A percentile compares a stretch with the other conserved stretches of the same genome.
Conservation (phyloP, 345 rosid species). For the Pistacia integerrima region DNA sequence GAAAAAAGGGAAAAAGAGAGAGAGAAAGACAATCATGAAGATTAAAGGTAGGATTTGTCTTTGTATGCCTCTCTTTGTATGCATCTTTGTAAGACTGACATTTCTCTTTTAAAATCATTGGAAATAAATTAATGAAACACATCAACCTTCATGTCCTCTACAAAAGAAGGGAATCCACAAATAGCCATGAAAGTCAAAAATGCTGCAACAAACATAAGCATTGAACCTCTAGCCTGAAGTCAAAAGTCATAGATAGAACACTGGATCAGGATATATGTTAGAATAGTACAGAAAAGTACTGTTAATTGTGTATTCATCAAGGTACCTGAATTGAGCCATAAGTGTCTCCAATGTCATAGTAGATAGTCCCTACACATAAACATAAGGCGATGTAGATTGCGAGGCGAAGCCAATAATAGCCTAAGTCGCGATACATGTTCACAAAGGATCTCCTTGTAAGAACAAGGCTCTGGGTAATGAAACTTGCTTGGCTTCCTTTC, state of each 20-base stretch:
- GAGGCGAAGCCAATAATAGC: slow-evolving; percentile 67
- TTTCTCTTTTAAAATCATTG: background rate
- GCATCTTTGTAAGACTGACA: no score
- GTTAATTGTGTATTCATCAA: background rate
- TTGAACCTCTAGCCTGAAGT: slow-evolving; percentile 51
- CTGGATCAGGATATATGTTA: background rate
- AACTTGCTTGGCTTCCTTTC: slow-evolving; percentile 42
- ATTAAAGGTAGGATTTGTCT: no score
- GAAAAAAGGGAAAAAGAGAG: no score
- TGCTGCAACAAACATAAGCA: slow-evolving; percentile 48
- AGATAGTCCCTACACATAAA: slow-evolving; percentile 53
- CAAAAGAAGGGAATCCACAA: slow-evolving; percentile 59
- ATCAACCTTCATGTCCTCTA: slow-evolving; percentile 50
- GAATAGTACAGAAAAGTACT: background rate
- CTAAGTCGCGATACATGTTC: slow-evolving; percentile 66
- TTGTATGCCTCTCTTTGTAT: no score
- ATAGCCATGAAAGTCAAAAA: slow-evolving; percentile 58
- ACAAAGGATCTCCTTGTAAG: slow-evolving; percentile 48
- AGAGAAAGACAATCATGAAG: no score
- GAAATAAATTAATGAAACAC: background rate
- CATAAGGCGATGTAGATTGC: slow-evolving; percentile 49
- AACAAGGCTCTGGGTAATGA: slow-evolving; percentile 36
- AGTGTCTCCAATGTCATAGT: slow-evolving; percentile 35
- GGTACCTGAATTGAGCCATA: slow-evolving; percentile 60
- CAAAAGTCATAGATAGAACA: no score